phyloP scores from a whole-genome alignment of 2,329 filamentous ascomycete species.

The Stachybotrys chlorohalonatus region DNA sequence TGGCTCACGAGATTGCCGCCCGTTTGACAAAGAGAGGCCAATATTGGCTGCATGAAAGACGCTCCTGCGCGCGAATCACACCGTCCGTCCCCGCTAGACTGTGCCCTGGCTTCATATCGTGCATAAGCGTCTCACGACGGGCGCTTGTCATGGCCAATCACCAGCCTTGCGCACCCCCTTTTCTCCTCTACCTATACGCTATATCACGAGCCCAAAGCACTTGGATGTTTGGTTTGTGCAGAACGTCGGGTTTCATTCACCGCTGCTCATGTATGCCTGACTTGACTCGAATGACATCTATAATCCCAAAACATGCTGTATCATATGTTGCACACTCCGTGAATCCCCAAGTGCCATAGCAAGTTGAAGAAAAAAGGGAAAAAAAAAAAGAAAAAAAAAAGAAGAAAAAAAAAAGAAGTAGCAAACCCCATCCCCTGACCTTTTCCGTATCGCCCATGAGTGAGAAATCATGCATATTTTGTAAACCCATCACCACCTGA shows the following conservation, averaged over 20 bases:
- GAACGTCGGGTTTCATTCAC: too few species aligned
- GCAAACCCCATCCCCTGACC: background rate
- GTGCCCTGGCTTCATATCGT: background rate
- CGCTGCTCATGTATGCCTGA: too few species aligned
- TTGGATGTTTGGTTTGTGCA: too few species aligned
- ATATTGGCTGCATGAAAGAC: background rate
- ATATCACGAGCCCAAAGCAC: too few species aligned
- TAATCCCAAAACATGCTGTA: background rate
- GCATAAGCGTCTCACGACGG: background rate
- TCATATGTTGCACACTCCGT: background rate
- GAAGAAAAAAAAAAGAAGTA: background rate
- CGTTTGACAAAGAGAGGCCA: background rate
- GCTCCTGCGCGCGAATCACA: background rate
- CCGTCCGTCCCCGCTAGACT: background rate
- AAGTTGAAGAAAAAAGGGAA: background rate
- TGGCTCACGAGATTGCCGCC: background rate
- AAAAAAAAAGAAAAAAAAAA: background rate
- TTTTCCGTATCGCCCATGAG: background rate
- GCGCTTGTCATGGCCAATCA: background rate
- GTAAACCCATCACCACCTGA: slow-evolving; percentile 13
- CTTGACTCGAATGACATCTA: background rate
- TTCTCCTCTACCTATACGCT: background rate
- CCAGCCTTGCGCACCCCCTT: background rate
- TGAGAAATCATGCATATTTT: background rate
- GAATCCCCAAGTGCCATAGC: background rate